Evolutionary conservation across 169 alveolate species (phyloP).

Genomic region (Plasmodium coatneyi): DNA sequence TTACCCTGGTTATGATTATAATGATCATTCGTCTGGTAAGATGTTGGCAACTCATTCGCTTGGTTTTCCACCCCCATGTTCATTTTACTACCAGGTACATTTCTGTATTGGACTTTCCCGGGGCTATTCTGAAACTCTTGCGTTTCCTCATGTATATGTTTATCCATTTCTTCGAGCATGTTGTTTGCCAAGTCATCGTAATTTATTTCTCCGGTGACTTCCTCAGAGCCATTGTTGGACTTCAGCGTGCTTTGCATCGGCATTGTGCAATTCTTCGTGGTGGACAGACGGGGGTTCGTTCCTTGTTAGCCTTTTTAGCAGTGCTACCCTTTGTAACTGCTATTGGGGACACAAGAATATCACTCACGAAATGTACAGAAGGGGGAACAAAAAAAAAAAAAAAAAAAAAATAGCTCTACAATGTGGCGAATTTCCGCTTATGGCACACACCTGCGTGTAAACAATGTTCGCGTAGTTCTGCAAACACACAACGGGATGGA

Average conservation of each 20-base stretch:
- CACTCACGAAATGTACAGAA: neutral
- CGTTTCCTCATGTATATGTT: conserved; percentile 57
- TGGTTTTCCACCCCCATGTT: neutral
- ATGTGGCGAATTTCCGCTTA: neutral
- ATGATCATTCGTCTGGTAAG: neutral
- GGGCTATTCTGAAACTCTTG: neutral
- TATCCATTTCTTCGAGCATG: conserved; percentile 62
- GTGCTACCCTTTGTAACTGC: neutral
- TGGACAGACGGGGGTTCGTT: neutral
- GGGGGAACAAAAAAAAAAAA: neutral
- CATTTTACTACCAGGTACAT: neutral
- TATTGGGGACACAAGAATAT: neutral
- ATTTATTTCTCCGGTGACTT: conserved; percentile 27
- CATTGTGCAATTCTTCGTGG: neutral
- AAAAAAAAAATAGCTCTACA: neutral
- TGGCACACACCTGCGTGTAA: neutral
- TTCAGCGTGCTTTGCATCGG: neutral
- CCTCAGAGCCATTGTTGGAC: neutral
- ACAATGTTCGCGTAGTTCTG: neutral
- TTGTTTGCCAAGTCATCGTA: conserved; percentile 30
- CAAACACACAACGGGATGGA: neutral
- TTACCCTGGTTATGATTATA: neutral
- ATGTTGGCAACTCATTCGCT: neutral
- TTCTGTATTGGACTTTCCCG: neutral
- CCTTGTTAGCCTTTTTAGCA: neutral